A percentile compares a stretch with the other conserved stretches of the same genome.
These are phyloP conservation scores for Leucocoprinus leucothites DNA, from an alignment of 768 basidiomycete species.

Conservation along the genomic window DNA sequence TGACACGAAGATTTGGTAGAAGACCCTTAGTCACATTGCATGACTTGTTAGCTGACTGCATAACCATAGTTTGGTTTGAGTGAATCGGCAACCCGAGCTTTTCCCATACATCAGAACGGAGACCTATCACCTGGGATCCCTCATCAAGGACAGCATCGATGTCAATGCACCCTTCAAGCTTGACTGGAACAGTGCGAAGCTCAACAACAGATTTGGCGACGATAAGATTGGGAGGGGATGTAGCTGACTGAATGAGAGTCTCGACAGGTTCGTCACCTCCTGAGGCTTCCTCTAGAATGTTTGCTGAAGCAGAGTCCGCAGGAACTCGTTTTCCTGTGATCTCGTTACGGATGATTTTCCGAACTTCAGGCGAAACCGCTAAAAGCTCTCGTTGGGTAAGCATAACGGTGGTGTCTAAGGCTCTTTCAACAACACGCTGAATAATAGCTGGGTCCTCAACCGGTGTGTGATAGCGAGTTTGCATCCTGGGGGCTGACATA, in stretches of 20 bases:
- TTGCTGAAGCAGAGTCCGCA: neutral
- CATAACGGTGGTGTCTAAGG: constrained; percentile 14
- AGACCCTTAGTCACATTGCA: constrained; percentile 16
- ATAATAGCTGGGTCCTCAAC: constrained; percentile 14
- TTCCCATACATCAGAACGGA: constrained; percentile 17
- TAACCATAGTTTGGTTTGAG: constrained; percentile 15
- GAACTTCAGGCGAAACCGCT: constrained; percentile 14
- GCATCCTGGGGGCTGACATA: neutral
- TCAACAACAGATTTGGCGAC: constrained; percentile 15
- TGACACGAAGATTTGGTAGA: constrained; percentile 14
- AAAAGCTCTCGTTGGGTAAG: constrained; percentile 17
- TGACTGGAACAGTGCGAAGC: constrained; percentile 13
- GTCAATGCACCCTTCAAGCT: constrained; percentile 6
- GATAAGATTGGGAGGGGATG: neutral
- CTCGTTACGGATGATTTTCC: constrained; percentile 15
- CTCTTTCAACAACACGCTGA: constrained; percentile 4
- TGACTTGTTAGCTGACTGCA: constrained; percentile 20
- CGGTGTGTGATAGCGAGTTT: constrained; percentile 13
- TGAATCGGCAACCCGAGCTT: constrained; percentile 10
- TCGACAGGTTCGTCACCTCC: neutral
- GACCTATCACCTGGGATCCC: constrained; percentile 16
- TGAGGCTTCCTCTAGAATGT: neutral
- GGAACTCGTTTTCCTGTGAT: constrained; percentile 8
- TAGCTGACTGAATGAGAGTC: neutral
- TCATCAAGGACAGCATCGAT: constrained; percentile 16